phyloP scores from a whole-genome alignment of 345 rosid genomes.

The Ricinus communis region DNA sequence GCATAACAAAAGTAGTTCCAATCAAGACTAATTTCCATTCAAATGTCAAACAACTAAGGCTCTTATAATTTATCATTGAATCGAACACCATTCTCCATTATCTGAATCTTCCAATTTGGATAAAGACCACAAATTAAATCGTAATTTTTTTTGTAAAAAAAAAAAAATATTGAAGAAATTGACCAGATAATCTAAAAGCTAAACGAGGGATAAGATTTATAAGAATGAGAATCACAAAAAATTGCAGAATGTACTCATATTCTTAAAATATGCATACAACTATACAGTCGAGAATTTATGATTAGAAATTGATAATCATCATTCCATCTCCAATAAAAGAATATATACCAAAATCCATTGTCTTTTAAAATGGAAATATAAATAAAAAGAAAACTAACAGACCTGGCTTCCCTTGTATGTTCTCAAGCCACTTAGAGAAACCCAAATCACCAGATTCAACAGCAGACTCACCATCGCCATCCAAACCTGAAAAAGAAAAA shows the following conservation, averaged over 20 bases:
- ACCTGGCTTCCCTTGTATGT: slow-evolving; percentile 65
- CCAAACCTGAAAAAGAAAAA: slow-evolving; percentile 42
- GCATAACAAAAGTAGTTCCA: no score
- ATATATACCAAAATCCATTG: background rate
- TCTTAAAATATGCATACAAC: background rate
- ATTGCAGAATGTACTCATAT: background rate
- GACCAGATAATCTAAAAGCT: background rate
- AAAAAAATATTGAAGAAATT: background rate
- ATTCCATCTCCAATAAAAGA: background rate
- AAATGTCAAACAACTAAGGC: no score
- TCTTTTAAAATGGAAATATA: background rate
- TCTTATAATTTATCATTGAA: no score
- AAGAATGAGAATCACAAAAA: background rate
- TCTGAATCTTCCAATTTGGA: no score
- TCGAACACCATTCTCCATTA: no score
- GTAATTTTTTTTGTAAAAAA: background rate
- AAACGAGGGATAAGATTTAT: background rate
- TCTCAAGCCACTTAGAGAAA: slow-evolving; percentile 73
- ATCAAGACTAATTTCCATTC: no score
- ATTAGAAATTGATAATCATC: background rate
- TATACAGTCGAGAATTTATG: background rate
- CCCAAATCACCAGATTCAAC: slow-evolving; percentile 74
- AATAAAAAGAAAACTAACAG: slow-evolving; percentile 8
- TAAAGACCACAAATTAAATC: no score
- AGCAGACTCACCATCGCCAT: slow-evolving; percentile 35